Evolutionary conservation across 345 rosid species (phyloP).

Genomic region (Trapa incisa): DNA sequence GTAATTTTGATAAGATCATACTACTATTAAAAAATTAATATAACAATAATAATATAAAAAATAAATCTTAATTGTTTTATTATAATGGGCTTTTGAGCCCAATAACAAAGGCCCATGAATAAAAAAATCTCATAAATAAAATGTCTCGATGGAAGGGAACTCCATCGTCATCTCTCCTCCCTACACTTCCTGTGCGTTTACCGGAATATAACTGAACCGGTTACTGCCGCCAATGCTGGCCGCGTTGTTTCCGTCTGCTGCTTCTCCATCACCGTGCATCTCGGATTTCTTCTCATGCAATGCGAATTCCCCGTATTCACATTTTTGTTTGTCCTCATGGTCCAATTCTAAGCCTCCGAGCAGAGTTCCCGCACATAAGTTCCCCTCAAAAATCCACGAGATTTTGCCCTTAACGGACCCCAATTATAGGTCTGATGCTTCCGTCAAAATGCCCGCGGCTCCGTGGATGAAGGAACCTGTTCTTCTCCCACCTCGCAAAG

Average conservation of each 20-base stretch:
- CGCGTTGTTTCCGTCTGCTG: slow-evolving; percentile 2
- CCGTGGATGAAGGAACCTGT: slow-evolving; percentile 69
- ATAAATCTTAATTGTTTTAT: too few relatives aligned
- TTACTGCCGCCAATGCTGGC: neutral
- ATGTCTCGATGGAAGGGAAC: neutral
- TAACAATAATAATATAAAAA: too few relatives aligned
- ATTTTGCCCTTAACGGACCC: slow-evolving; percentile 12
- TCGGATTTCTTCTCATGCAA: neutral
- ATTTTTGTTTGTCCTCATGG: slow-evolving; percentile 15
- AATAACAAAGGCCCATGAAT: neutral
- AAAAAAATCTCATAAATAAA: neutral
- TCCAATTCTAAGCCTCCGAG: slow-evolving; percentile 6
- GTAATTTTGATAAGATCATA: too few relatives aligned
- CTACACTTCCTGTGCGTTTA: neutral
- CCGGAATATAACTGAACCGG: neutral
- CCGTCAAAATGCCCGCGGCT: slow-evolving; percentile 38
- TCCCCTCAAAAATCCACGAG: slow-evolving; percentile 7
- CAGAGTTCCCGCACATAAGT: slow-evolving; percentile 9
- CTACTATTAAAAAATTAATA: too few relatives aligned
- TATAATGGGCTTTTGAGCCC: neutral
- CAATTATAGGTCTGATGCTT: slow-evolving; percentile 10
- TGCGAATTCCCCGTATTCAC: neutral
- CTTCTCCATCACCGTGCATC: neutral
- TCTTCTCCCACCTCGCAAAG: slow-evolving; percentile 38
- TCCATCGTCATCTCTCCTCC: neutral